Base-by-base conservation (phyloP, 352 stramenopile species). In the Phytophthora fragariaefolia region DNA sequence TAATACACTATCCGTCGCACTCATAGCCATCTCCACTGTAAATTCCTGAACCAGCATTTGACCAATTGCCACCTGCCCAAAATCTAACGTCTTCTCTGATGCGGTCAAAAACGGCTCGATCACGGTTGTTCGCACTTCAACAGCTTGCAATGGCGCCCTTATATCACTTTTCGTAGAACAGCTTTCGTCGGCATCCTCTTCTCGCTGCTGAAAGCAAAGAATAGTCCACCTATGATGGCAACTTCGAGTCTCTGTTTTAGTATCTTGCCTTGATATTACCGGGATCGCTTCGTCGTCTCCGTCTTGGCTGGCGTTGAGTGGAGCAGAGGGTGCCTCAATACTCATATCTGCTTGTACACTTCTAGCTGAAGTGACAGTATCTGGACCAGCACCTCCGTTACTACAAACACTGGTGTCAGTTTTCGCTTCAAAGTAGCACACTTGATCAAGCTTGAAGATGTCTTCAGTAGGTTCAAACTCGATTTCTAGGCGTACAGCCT, bases 41-140 rank as follows among this genome's bases (percentile, higher is more conserved):
- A 97, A 51, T 18, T 91, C 76, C 5, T 81, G 70, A 0, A 84
- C 48, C 9, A 85, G 70, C 6, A 69, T 72, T 51, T 92, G 85
- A 1, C 90, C 91, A 13, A 98, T 92, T 20, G 92, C 89, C 6
- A 98, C 84, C 51, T 97, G 90, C 8, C 86, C 90, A 66, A 97
- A 98, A 30, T 87, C 71, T 13, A 98, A 58, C 1, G 58, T 60
- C 0, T 74, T 62, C 0, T 77, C 69, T 8, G 82, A 87, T 3
- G 78, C 42, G 0, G 72, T 66, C 8, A 97, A 54, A 40, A 78
- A 66, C 0, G 83, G 63, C 8, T 91, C 77, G 27, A 93, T 69
- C 0, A 78, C 77, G 3, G 88, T 90, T 3, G 88, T 94, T 5
- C 65, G 71, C 1, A 97, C 61, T 56, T 96, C 76, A 3, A 97